Evolutionary conservation across 768 basidiomycete species (phyloP).

Genomic region (Boletus eberwhitei): DNA sequence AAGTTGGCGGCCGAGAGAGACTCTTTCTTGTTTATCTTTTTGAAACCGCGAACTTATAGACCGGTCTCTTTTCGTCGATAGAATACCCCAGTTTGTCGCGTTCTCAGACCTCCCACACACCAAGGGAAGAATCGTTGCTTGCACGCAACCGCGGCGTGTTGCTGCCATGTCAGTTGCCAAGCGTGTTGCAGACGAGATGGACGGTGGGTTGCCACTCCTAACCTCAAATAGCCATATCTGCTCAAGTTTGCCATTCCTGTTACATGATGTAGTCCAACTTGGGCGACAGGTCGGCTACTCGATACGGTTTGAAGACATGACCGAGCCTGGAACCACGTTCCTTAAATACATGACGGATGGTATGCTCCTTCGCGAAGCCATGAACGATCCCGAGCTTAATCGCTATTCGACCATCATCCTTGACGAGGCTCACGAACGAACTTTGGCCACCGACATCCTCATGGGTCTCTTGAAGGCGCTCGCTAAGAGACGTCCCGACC

Average conservation of each 20-base stretch:
- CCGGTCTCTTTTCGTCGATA: slow-evolving; percentile 36
- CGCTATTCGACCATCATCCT: slow-evolving; percentile 98
- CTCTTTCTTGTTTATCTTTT: slow-evolving; percentile 18
- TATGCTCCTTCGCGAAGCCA: slow-evolving; percentile 97
- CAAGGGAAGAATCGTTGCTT: slow-evolving; percentile 88
- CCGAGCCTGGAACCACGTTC: slow-evolving; percentile 86
- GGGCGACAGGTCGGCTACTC: slow-evolving; percentile 97
- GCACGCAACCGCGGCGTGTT: slow-evolving; percentile 94
- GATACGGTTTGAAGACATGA: slow-evolving; percentile 91
- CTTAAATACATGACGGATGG: slow-evolving; percentile 99
- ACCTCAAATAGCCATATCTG: background rate
- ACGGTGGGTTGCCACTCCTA: slow-evolving; percentile 56
- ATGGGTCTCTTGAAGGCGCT: slow-evolving; percentile 94
- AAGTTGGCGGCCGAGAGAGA: slow-evolving; percentile 34
- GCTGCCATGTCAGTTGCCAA: slow-evolving; percentile 98
- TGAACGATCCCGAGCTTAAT: slow-evolving; percentile 87
- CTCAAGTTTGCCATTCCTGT: slow-evolving; percentile 7
- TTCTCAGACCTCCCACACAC: slow-evolving; percentile 91
- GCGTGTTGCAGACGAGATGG: slow-evolving; percentile 99
- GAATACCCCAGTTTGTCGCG: slow-evolving; percentile 95
- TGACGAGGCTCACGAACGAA: slow-evolving; percentile 98
- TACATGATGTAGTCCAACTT: slow-evolving; percentile 61
- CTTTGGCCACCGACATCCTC: slow-evolving; percentile 94
- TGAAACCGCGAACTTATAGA: slow-evolving; percentile 27
- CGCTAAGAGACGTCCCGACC: slow-evolving; percentile 74